Base-by-base conservation (phyloP, 192 early-diverging fungal species). In the Mortierella hygrophila region DNA sequence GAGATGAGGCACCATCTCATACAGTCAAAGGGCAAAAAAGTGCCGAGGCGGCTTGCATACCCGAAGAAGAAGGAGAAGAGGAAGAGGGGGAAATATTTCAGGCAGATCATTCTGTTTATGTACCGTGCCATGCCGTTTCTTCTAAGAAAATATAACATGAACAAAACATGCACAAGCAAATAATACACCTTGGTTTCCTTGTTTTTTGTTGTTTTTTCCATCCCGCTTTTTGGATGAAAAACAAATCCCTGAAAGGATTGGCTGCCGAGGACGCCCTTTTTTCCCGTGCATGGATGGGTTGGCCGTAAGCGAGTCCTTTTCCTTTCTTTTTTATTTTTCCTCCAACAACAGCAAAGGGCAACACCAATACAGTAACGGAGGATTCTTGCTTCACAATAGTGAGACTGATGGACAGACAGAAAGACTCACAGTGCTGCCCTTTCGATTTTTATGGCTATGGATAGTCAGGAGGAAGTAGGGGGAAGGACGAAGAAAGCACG, bases 221-320 rank as follows among this genome's bases (percentile, higher is more conserved):
- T 60, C 57, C 57, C 57, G 57, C 57, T 60, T 60, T 26, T 60
- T 60, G 57, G n/a, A 60, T 26, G 57, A 65, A 65, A 60, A 60
- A 29, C 1, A 65, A 21, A 16, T 52, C 49, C 5, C 49, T 32
- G 26, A 15, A 35, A 57, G 23, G n/a, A 29, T 29, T 29, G 60
- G 11, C n/a, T 65, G 23, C 15, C 18, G 49, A 16, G 49, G 49
- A 65, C 29, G 9, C 49, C 49, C 49, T 52, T 52, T 49, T 10
- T 65, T 65, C 60, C 60, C 60, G 60, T 65, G 60, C 60, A 65
- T 65, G 60, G 38, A 40, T 40, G 38, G 38, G 38, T 6, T 40
- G 38, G 29, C 29, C n/a, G 32, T 32, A 15, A 52, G 18, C 4
- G 49, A 52, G 49, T 52, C 49, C 18, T 21, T 20, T 52, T 21